Evolutionary conservation across 305 asterid species (phyloP), one percentile per base, ranked within the genome.

Genomic region (Fraxinus sp.): DNA sequence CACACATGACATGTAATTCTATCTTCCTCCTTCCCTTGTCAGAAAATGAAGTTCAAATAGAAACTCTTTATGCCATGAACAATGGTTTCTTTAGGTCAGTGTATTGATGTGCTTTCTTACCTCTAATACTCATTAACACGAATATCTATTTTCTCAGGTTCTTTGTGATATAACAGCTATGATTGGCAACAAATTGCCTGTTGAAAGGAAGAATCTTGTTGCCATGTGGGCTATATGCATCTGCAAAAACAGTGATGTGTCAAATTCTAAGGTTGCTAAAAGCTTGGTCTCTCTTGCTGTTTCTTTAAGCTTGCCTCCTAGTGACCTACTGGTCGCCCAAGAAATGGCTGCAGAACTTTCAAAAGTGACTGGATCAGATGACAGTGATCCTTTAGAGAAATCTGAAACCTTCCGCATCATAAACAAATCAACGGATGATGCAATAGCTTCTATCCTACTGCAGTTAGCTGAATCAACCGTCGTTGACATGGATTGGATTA

Each of bases 221-320:
- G 98, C 92, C 79, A 84, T 85, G 77, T 90, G 92, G 97, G 89
- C 87, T 26, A 80, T 78, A 49, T 57, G 57, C 57, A 89, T 87
- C 87, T 92, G 97, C 90, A 89, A 87, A 91, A 87, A 73, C 86
- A 87, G 82, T 79, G 78, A 81, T n/a, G 41, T 87, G 77, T 82
- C 89, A 77, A 91, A 91, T 89, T 87, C 94, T 39, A 93, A 93
- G 88, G 89, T 86, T 70, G 93, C 95, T 64, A 94, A 86, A 87
- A 79, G 87, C 83, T 82, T 94, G 90, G 89, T 91, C 85, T 87
- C 85, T 62, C 83, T 88, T 81, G 94, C 92, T 66, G 80, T 87
- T 77, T 81, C 91, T 68, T 88, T 90, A 81, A 92, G 86, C 86
- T 87, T 90, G 41, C 88, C 97, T 81, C 93, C 97, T 24, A 77